Conservation (phyloP, 371 early-diverging fungal species). For the Mortierella sp. region DNA sequence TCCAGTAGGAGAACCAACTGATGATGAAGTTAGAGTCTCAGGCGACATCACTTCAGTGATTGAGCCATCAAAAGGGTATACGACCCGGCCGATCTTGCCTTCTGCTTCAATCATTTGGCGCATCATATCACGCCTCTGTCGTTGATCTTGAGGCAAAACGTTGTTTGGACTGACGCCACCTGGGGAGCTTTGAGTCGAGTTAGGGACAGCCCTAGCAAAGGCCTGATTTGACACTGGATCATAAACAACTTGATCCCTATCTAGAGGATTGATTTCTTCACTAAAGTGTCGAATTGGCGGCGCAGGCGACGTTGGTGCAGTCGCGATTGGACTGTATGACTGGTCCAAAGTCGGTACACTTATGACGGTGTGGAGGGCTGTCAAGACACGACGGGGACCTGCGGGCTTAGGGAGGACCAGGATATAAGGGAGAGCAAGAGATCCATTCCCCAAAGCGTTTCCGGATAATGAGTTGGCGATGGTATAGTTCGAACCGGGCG, state of each 20-base stretch:
- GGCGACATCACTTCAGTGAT: constrained; percentile 19
- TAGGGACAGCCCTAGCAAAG: constrained; percentile 28
- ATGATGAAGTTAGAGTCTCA: constrained; percentile 27
- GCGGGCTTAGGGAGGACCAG: constrained; percentile 78
- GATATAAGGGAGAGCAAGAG: constrained; percentile 66
- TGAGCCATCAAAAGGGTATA: constrained; percentile 19
- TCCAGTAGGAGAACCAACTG: constrained; percentile 30
- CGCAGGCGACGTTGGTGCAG: constrained; percentile 67
- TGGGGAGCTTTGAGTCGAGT: constrained; percentile 46
- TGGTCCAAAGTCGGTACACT: constrained; percentile 68
- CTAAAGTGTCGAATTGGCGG: constrained; percentile 47
- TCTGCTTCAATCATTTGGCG: constrained; percentile 43
- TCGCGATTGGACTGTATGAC: constrained; percentile 73
- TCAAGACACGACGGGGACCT: constrained; percentile 75
- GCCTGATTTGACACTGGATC: constrained; percentile 47
- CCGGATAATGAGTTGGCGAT: constrained; percentile 21
- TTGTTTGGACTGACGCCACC: constrained; percentile 47
- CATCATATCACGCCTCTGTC: constrained; percentile 22
- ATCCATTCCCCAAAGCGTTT: background rate
- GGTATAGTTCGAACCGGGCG: constrained; percentile 29
- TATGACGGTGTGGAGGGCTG: constrained; percentile 75
- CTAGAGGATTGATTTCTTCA: constrained; percentile 47
- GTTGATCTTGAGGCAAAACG: constrained; percentile 16
- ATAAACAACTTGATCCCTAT: constrained; percentile 32
- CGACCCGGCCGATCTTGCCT: background rate